Base-by-base conservation (phyloP, 139 green algal species). In the Zygnema circumcarinatum region DNA sequence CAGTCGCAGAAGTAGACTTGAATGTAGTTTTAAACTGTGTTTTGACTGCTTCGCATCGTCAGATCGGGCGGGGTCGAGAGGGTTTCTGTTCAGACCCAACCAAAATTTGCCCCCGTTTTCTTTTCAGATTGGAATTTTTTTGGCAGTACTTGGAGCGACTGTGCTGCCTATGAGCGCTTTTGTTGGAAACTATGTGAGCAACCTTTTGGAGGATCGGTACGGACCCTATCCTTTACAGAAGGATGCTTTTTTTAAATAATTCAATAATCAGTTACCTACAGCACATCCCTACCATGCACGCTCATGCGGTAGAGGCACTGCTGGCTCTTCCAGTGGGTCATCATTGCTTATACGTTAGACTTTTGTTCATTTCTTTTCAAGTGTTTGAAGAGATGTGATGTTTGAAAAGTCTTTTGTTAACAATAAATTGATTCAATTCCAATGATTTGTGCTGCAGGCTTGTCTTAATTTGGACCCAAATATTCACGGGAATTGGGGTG, bases 381-480 rank as follows among this genome's bases (percentile, higher is more conserved):
- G n/a, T n/a, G n/a, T n/a, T n/a, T n/a, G n/a, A n/a, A n/a, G n/a
- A n/a, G n/a, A n/a, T n/a, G n/a, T n/a, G n/a, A n/a, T n/a, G n/a
- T n/a, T n/a, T n/a, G n/a, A n/a, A n/a, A n/a, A n/a, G n/a, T n/a
- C n/a, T n/a, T n/a, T n/a, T n/a, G n/a, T n/a, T n/a, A n/a, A n/a
- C n/a, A n/a, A n/a, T n/a, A n/a, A n/a, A n/a, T n/a, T n/a, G n/a
- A n/a, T n/a, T n/a, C n/a, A n/a, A n/a, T 39, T 52, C 69, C 16
- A 52, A 3, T 29, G 11, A 52, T 78, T 40, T 40, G 69, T 52
- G 3, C 20, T 42, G 39, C 83, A 88, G 83, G 72, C 39, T 83
- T 36, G 79, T 90, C 33, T 76, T 90, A 32, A 32, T 85, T 22
- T 90, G 85, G 85, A 87, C 85, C 25, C 32, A 90, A 79, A 0